phyloP scores from a whole-genome alignment of 345 rosid genomes.

The Anacardium occidentale region DNA sequence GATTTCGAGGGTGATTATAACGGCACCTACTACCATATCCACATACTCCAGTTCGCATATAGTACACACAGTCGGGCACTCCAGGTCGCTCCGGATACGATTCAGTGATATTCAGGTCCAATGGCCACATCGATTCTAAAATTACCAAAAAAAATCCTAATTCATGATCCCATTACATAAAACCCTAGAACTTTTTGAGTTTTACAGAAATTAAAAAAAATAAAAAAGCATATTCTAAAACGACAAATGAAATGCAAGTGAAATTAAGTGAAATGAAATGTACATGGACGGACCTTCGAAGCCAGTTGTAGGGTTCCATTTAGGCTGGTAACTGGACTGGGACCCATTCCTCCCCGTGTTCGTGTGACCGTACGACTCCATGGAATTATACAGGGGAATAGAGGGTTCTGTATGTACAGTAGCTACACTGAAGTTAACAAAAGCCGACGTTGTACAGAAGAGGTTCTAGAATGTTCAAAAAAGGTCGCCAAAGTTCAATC shows the following conservation, averaged over 20 bases:
- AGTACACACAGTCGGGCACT: slow-evolving; percentile 86
- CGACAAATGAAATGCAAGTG: slow-evolving; percentile 13
- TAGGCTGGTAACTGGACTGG: slow-evolving; percentile 51
- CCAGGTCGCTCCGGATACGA: slow-evolving; percentile 79
- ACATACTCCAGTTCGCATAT: slow-evolving; percentile 89
- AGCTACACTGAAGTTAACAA: slow-evolving; percentile 22
- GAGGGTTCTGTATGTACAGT: slow-evolving; percentile 45
- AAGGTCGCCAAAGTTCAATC: slow-evolving; percentile 26
- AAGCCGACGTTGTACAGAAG: slow-evolving; percentile 17
- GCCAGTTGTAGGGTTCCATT: slow-evolving; percentile 62
- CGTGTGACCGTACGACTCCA: slow-evolving; percentile 76
- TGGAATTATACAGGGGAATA: slow-evolving; percentile 16
- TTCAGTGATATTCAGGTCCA: slow-evolving; percentile 49
- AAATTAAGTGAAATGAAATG: slow-evolving; percentile 15
- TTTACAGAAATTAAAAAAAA: not conserved
- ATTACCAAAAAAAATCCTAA: slow-evolving; percentile 33
- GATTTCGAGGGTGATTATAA: slow-evolving; percentile 93
- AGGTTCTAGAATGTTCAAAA: slow-evolving; percentile 14
- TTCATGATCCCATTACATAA: slow-evolving; percentile 25
- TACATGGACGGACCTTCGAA: slow-evolving; percentile 53
- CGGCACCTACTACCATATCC: slow-evolving; percentile 83
- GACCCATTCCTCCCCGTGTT: slow-evolving; percentile 53
- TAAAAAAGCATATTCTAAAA: slow-evolving; percentile 24
- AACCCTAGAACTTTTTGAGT: slow-evolving; percentile 26
- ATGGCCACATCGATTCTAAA: slow-evolving; percentile 83